A percentile compares a stretch with the other conserved stretches of the same genome.
phyloP scores from a whole-genome alignment of 768 basidiomycete genomes.

The Leccinellum albellum region DNA sequence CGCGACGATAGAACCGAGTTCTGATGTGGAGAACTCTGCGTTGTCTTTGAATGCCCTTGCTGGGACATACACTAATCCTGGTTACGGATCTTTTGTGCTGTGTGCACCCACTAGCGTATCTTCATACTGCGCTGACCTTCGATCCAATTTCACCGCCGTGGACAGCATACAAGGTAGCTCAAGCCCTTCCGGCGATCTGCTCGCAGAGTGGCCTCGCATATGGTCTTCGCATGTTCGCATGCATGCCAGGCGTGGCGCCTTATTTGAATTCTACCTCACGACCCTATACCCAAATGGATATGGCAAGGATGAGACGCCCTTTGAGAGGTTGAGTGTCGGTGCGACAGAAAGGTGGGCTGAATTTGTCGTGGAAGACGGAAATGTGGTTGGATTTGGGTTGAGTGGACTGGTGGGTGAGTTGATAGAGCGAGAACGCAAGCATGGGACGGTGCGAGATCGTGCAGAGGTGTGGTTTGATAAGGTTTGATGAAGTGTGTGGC shows the following conservation, averaged over 20 bases:
- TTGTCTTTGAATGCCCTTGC: constrained; percentile 26
- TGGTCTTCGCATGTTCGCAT: constrained; percentile 39
- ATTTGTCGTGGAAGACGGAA: constrained; percentile 25
- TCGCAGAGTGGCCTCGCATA: constrained; percentile 31
- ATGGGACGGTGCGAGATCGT: constrained; percentile 18
- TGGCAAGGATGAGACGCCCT: constrained; percentile 35
- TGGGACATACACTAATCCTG: constrained; percentile 36
- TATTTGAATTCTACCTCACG: constrained; percentile 22
- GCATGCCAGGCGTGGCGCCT: constrained; percentile 11
- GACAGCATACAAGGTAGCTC: constrained; percentile 12
- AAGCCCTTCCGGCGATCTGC: constrained; percentile 15
- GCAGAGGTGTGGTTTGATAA: constrained; percentile 33
- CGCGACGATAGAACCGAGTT: not conserved
- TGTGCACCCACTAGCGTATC: constrained; percentile 30
- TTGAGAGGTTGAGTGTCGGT: constrained; percentile 15
- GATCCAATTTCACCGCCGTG: constrained; percentile 26
- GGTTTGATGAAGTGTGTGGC: constrained; percentile 4
- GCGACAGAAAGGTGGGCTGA: constrained; percentile 5
- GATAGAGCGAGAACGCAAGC: constrained; percentile 21
- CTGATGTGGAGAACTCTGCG: not conserved
- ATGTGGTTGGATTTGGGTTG: constrained; percentile 30
- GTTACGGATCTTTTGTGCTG: constrained; percentile 38
- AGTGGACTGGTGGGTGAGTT: constrained; percentile 11
- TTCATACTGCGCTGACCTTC: constrained; percentile 21
- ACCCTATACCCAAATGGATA: constrained; percentile 37